Evolutionary conservation across 192 early-diverging fungal species (phyloP), one percentile per base, ranked within the genome.

Genomic region (Phycomyces nitens): DNA sequence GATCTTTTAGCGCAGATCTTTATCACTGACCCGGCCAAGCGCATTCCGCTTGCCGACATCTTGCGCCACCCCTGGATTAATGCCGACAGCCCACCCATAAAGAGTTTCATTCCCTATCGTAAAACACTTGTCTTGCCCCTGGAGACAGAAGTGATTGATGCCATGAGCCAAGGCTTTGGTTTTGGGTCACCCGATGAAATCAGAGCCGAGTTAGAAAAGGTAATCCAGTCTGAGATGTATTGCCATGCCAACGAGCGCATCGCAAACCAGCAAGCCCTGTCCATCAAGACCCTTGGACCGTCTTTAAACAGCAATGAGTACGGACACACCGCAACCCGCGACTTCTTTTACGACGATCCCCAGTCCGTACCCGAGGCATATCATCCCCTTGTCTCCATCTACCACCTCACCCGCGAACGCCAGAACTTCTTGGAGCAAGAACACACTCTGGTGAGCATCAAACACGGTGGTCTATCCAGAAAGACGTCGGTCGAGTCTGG

Each of bases 351-450:
- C 51, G 66, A 74, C 41, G 72, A 74, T 52, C 53, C 63, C 4
- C 72, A 74, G 51, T 65, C 66, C 0, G 49, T 74, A 29, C 66
- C 72, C 0, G 72, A 66, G 22, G 72, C 62, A 6, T 74, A 74
- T 21, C 84, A 88, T 53, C 89, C 91, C 20, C 68, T 94, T 40
- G 69, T 93, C 14, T 93, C 91, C 60, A 86, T 96, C 24, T 96
- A 97, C 63, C 85, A 87, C 42, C 80, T 92, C 22, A 88, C 92
- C 15, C 81, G 73, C 40, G 91, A 94, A 73, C 79, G 83, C 16
- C 68, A 57, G 18, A 15, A 40, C 16, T 23, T 53, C 38, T 11
- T 61, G 4, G 53, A 53, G 44, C 18, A 69, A 0, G 49, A 53
- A 5, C 58, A 61, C 4, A 20, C n/a, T 40, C 24, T 21, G 15